Evolutionary conservation across 106 monocot genomes (phyloP), one percentile per base, ranked within the genome.

Genomic region (Dioscorea alata): DNA sequence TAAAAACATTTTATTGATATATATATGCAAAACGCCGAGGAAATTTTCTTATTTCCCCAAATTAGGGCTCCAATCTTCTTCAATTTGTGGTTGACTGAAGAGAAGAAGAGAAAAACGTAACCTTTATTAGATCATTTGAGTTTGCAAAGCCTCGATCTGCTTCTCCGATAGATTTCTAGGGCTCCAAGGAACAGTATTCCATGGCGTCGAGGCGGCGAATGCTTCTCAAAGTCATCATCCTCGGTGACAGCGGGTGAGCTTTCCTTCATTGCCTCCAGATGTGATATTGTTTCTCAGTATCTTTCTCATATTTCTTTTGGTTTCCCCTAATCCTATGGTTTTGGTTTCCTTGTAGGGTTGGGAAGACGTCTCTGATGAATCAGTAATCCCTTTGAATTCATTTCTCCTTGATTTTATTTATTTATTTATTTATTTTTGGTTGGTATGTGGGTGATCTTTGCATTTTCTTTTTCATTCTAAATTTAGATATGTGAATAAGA

Each of bases 181-280:
- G 32, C 59, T 64, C 35, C 57, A 32, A 42, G 42, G 42, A 42
- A 42, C 69, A 62, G 18, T 8, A 54, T 16, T 63, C 74, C 71
- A 96, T 96, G 95, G 91, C 95, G 54, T 86, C 95, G 22, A 83
- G 88, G 16, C 71, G 91, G 73, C 69, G 95, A 59, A 91, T 88
- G 88, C 95, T 96, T 78, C 88, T 96, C 70, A 96, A 96, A 65
- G 95, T 96, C 72, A 91, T 96, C 73, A 96, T 96, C 82, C 95
- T 96, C 66, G 95, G 95, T 28, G 91, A 91, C 67, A 95, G 95
- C 75, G 95, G 95, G 95, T 95, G 73, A 76, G 70, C 23, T 34
- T 62, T 13, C 25, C 23, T 24, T 59, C 34, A 31, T 18, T 35
- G 19, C 58, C 60, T 34, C 42, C 62, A 49, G 15, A 22, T 5